Base-by-base conservation (phyloP, 345 rosid genomes). In the Lepidium aucheri region DNA sequence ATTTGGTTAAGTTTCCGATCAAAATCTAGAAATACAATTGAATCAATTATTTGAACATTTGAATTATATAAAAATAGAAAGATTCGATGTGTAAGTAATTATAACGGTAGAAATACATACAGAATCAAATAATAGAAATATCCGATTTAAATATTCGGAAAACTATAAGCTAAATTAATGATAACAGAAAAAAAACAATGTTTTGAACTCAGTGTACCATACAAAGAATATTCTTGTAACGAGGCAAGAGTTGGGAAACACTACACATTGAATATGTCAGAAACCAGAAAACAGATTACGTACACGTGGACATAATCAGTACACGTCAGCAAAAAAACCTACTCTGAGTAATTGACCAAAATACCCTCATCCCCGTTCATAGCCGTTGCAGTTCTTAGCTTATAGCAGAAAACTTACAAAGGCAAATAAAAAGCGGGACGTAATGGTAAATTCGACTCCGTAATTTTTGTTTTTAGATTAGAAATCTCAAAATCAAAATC, bases 211-310 rank as follows among this genome's bases (percentile, higher is more conserved):
- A 28, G 83, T 66, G 74, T 72, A 63, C 69, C 12, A 53, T 69
- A 64, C 57, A 60, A 72, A 71, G 62, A 69, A 81, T 72, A 77
- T 77, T 68, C 69, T 52, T 68, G 56, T 45, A 73, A 73, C 77
- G 77, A 73, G 72, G 73, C 60, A 6, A 41, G 46, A 58, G 72
- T 42, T 42, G 60, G 76, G 67, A 67, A 72, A 70, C 73, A 24
- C 68, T 40, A 15, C 55, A 68, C 70, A 57, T 74, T 55, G 18
- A 30, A 51, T 46, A 41, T 64, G 70, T 72, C 76, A 72, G 65
- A 39, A 26, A 39, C 36, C 52, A 2, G 35, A 9, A 63, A 63
- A 39, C 60, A 39, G 60, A 42, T 72, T 49, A 65, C 10, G 71
- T 51, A 65, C 76, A 72, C 76, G 76, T 72, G 71, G 53, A 50